phyloP scores from a whole-genome alignment of 2,329 filamentous ascomycete genomes.

The Aspergillus japonicus region DNA sequence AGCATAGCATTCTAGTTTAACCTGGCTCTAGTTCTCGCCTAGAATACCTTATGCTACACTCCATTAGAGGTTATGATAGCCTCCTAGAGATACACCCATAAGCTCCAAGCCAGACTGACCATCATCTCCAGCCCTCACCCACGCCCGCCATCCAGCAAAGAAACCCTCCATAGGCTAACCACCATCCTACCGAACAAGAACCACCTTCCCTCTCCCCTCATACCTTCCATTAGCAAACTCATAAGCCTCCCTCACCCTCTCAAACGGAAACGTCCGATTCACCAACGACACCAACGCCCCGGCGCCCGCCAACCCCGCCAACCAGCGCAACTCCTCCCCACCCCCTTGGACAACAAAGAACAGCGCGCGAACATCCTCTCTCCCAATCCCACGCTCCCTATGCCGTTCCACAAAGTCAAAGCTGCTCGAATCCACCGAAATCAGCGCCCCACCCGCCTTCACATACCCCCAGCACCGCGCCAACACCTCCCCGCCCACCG shows the following conservation, averaged over 20 bases:
- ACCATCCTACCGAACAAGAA: not conserved
- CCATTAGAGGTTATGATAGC: no score
- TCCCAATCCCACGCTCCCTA: slow-evolving; percentile 16
- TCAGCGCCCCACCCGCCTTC: slow-evolving; percentile 18
- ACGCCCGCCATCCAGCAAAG: not conserved
- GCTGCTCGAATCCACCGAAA: slow-evolving; percentile 31
- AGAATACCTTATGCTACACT: no score
- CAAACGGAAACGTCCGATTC: not conserved
- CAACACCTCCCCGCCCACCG: slow-evolving; percentile 26
- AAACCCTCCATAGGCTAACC: not conserved
- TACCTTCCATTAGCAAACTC: slow-evolving; percentile 8
- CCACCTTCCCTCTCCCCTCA: slow-evolving; percentile 13
- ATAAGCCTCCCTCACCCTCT: slow-evolving; percentile 11
- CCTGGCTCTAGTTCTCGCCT: no score
- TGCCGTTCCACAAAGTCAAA: slow-evolving; percentile 30
- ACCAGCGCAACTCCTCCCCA: not conserved
- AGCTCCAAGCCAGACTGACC: no score
- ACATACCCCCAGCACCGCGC: slow-evolving; percentile 23
- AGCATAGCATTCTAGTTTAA: no score
- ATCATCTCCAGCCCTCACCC: no score
- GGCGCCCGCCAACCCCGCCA: slow-evolving; percentile 2
- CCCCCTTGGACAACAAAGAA: slow-evolving; percentile 15
- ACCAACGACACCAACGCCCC: slow-evolving; percentile 10
- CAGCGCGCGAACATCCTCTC: slow-evolving; percentile 15
- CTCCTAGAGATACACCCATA: no score